Evolutionary conservation across 2,329 filamentous ascomycete species (phyloP), one percentile per base, ranked within the genome.

Genomic region (Talaromyces amestolkiae): DNA sequence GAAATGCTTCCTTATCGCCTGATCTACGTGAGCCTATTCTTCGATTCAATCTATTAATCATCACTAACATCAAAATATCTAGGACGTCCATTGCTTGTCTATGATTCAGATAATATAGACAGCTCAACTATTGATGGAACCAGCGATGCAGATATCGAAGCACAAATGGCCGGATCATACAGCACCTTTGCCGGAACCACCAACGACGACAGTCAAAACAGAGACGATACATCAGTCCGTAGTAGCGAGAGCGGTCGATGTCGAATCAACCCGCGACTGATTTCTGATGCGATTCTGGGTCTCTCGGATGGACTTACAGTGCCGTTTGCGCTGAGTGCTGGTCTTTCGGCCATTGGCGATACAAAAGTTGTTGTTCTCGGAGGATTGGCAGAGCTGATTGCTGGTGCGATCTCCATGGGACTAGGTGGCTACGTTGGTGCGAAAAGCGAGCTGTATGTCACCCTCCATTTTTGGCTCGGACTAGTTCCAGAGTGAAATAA

Each of bases 231-330:
- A 1, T 56, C 35, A n/a, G 59, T 61, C 33, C 51, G 51, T 17
- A 66, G 53, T 24, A 64, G n/a, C 24, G 71, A 70, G 58, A 70
- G 66, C 64, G 72, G 70, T 27, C 74, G 77, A 17, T 70, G 72
- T 15, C 75, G 77, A 33, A 73, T 80, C 65, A 78, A 79, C 68
- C 76, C 79, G 7, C 77, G 81, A 22, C 78, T 82, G 54, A 76
- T 84, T 53, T 82, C 82, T 61, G 86, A 90, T 75, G 81, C 86
- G 68, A 90, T 89, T 68, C 86, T 92, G 66, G 89, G 89, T 53
- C 87, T 91, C 72, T 86, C 89, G 1, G 89, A 92, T 72, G 90
- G 89, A 5, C 80, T 92, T 63, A 92, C 89, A 0, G 90, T 92
- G 0, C 89, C 89, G 2, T 92, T 92, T 69, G 89, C 89, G 17